A percentile compares a stretch with the other conserved stretches of the same genome.
These are phyloP conservation scores for Jaminaea rosea DNA, from an alignment of 1,284 basidiomycete species.

Conservation along the genomic window DNA sequence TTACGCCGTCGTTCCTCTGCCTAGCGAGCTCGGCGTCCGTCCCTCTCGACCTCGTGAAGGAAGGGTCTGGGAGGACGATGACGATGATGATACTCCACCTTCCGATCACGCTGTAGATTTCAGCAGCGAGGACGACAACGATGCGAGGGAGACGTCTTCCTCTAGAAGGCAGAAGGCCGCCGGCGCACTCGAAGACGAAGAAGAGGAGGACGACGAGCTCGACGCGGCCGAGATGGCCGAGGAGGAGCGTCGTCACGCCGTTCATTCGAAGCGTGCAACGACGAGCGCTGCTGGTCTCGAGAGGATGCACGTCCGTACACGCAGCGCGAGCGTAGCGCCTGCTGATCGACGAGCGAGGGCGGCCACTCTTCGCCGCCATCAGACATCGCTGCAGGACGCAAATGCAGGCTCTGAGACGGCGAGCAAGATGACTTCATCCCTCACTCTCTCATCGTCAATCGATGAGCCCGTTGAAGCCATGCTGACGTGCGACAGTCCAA, in stretches of 20 bases:
- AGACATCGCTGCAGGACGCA: too few relatives aligned
- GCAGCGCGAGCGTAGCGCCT: too few relatives aligned
- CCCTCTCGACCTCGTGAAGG: conserved; percentile 40
- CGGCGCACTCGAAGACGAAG: conserved; percentile 6
- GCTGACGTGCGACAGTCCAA: too few relatives aligned
- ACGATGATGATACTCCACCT: too few relatives aligned
- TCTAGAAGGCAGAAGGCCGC: conserved; percentile 1
- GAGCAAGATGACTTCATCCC: too few relatives aligned
- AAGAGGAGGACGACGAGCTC: conserved; percentile 29
- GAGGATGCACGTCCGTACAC: conserved; percentile 13
- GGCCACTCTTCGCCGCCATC: too few relatives aligned
- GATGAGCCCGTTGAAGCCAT: too few relatives aligned
- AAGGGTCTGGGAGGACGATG: conserved; percentile 33
- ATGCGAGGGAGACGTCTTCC: not conserved
- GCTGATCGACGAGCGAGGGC: too few relatives aligned
- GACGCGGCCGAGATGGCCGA: conserved; percentile 35
- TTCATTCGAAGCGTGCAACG: conserved; percentile 41
- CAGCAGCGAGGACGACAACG: not conserved
- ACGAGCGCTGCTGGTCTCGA: conserved; percentile 41
- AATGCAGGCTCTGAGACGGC: too few relatives aligned
- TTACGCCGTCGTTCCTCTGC: conserved; percentile 35
- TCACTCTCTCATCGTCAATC: too few relatives aligned
- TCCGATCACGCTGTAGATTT: conserved; percentile 13
- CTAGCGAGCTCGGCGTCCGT: conserved; percentile 33
- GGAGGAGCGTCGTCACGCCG: conserved; percentile 28